These are phyloP conservation scores for Spathaspora sp. DNA, from an alignment of 805 yeast species.

Conservation along the genomic window DNA sequence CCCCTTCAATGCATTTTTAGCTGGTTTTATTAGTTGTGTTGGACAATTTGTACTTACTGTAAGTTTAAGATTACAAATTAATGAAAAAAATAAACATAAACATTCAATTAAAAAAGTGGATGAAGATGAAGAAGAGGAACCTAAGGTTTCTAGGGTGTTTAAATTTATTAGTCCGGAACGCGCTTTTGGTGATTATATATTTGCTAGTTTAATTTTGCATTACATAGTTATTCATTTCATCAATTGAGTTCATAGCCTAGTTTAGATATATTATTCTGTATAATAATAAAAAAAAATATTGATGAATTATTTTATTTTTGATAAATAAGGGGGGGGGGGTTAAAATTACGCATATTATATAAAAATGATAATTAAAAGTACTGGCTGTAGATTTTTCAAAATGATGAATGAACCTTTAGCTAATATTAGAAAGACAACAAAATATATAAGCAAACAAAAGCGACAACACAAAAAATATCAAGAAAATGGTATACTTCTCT, in stretches of 20 bases:
- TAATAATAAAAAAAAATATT: background rate
- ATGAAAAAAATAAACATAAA: slow-evolving; percentile 10
- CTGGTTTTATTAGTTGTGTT: slow-evolving; percentile 88
- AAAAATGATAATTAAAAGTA: background rate
- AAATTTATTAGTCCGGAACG: slow-evolving; percentile 34
- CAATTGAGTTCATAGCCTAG: slow-evolving; percentile 41
- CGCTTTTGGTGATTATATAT: slow-evolving; percentile 83
- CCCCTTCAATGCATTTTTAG: slow-evolving; percentile 96
- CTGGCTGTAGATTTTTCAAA: background rate
- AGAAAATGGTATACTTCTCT: no score
- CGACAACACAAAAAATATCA: background rate
- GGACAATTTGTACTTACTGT: slow-evolving; percentile 93
- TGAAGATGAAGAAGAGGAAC: slow-evolving; percentile 6
- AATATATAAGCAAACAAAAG: background rate
- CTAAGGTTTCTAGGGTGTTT: slow-evolving; percentile 9
- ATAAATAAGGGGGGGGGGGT: background rate
- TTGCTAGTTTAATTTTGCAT: slow-evolving; percentile 86
- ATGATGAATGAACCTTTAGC: background rate
- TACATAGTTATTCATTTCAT: slow-evolving; percentile 89
- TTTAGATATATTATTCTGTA: no score
- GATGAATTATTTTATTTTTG: background rate
- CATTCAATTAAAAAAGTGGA: slow-evolving; percentile 4
- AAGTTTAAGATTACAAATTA: slow-evolving; percentile 70
- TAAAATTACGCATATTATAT: background rate
- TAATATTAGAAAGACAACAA: background rate